These are phyloP conservation scores for Chlamydomonas sp. DNA, from an alignment of 139 green algal genomes.

Conservation along the genomic window DNA sequence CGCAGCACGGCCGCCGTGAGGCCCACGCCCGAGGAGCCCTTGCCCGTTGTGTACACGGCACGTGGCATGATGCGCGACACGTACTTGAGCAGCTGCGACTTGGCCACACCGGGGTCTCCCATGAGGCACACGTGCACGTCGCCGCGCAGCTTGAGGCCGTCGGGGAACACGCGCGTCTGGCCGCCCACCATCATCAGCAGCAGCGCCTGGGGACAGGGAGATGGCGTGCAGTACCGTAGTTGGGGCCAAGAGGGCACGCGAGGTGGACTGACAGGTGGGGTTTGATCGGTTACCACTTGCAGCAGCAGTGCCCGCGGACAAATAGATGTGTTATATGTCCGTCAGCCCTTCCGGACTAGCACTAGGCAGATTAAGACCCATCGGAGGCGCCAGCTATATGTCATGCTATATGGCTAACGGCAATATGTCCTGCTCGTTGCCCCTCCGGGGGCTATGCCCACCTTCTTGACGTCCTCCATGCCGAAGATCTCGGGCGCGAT, in stretches of 20 bases:
- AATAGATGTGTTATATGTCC: too few relatives aligned
- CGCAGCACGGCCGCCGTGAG: slow-evolving; percentile 93
- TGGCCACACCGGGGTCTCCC: slow-evolving; percentile 98
- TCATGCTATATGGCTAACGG: too few relatives aligned
- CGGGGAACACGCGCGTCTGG: slow-evolving; percentile 74
- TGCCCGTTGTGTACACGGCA: slow-evolving; percentile 98
- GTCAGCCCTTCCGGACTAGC: neutral
- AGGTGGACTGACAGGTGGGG: too few relatives aligned
- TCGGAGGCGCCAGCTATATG: too few relatives aligned
- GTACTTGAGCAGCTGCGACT: slow-evolving; percentile 95
- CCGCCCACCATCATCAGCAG: slow-evolving; percentile 96
- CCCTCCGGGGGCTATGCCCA: slow-evolving; percentile 8
- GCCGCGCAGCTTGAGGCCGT: slow-evolving; percentile 97
- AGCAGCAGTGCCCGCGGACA: too few relatives aligned
- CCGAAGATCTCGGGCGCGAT: slow-evolving; percentile 96
- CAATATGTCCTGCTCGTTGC: too few relatives aligned
- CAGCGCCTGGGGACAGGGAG: slow-evolving; percentile 71
- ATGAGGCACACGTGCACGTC: slow-evolving; percentile 99
- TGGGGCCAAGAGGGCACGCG: too few relatives aligned
- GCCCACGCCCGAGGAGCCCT: slow-evolving; percentile 94
- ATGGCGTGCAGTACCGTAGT: too few relatives aligned
- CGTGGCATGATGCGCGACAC: slow-evolving; percentile 86
- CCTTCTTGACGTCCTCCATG: slow-evolving; percentile 96
- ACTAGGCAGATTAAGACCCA: too few relatives aligned
- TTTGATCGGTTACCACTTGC: too few relatives aligned